phyloP scores from a whole-genome alignment of 2,329 filamentous ascomycete genomes.

The Verticillium nonalfalfae region DNA sequence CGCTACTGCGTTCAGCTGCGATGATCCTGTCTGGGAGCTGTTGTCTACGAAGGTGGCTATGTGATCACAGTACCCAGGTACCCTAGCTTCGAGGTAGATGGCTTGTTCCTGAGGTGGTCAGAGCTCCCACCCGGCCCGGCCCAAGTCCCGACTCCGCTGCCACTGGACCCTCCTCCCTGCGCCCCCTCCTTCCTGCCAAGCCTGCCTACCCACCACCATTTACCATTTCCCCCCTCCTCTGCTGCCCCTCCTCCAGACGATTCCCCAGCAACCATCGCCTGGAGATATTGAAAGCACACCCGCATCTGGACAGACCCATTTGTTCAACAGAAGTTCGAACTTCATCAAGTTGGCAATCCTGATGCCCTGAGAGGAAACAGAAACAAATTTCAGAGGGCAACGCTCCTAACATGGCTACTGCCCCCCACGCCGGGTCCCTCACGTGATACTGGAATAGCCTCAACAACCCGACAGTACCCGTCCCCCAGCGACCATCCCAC shows the following conservation, averaged over 20 bases:
- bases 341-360: not conserved
- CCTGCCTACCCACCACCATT: no score
- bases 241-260: not conserved
- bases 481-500: not conserved
- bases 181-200: no score
- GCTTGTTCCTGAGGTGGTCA: not conserved
- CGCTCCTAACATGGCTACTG: not conserved
- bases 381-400: no score
- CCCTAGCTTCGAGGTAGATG: not conserved
- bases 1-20: no score
- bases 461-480: not conserved
- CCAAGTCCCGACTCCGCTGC: not conserved
- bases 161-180: not conserved
- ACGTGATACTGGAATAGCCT: not conserved
- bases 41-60: no score
- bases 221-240: not conserved
- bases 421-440: not conserved
- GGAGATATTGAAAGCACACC: not conserved
- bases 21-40: no score
- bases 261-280: not conserved
- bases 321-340: not conserved
- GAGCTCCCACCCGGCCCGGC: not conserved
- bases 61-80: no score
- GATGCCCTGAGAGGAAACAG: no score
- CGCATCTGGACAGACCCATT: not conserved